Percentiles rank a stretch among this genome's conserved stretches.
phyloP scores from a whole-genome alignment of 768 basidiomycete genomes.

The Calocybe indica region DNA sequence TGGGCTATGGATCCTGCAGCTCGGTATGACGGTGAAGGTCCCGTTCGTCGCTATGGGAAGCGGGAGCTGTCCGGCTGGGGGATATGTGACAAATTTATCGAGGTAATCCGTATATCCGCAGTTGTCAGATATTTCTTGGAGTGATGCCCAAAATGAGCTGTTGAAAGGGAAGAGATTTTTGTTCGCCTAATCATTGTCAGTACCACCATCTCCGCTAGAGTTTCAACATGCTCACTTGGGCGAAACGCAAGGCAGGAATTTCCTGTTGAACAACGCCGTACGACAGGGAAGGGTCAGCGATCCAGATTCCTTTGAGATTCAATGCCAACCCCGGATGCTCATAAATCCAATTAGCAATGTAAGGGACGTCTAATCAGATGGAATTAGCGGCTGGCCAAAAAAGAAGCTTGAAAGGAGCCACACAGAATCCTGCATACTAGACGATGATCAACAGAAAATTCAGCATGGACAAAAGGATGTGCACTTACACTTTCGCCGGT shows the following conservation, averaged over 20 bases:
- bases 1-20: slow-evolving; percentile 40
- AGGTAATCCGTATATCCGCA: slow-evolving; percentile 62
- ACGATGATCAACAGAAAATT: slow-evolving; percentile 2
- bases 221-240: slow-evolving; percentile 21
- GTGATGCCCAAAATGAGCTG: slow-evolving; percentile 42
- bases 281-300: slow-evolving; percentile 43
- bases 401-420: slow-evolving; percentile 16
- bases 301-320: slow-evolving; percentile 56
- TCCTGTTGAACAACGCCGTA: slow-evolving; percentile 53
- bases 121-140: slow-evolving; percentile 43
- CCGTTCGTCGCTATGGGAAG: slow-evolving; percentile 45
- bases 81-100: slow-evolving; percentile 56
- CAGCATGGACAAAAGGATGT: not conserved
- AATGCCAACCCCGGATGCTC: slow-evolving; percentile 53
- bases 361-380: slow-evolving; percentile 28
- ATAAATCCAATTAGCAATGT: slow-evolving; percentile 68
- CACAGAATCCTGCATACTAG: slow-evolving; percentile 67
- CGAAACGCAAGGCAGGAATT: slow-evolving; percentile 62
- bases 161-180: slow-evolving; percentile 57
- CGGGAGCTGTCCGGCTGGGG: slow-evolving; percentile 56
- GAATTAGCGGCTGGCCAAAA: not conserved
- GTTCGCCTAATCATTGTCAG: slow-evolving; percentile 33
- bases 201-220: not conserved
- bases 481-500: slow-evolving; percentile 60
- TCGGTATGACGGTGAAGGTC: slow-evolving; percentile 30